Evolutionary conservation across 2,329 filamentous ascomycete genomes (phyloP).

Genomic region (Apiospora kogelbergensis): DNA sequence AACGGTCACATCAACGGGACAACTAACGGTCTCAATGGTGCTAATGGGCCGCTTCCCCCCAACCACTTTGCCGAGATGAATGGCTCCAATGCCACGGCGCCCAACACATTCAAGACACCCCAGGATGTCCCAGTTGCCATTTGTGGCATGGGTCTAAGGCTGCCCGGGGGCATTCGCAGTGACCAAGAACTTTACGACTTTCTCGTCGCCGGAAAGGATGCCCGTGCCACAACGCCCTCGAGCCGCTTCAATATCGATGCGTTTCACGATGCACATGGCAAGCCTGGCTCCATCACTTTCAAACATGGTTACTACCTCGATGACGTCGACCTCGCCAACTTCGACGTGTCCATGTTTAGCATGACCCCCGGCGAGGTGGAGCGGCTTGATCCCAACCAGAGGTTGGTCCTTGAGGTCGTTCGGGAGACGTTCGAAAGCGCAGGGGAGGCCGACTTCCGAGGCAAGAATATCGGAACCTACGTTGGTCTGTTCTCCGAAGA

Average conservation of each 20-base stretch:
- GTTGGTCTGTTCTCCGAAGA: conserved; percentile 33
- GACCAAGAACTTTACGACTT: conserved; percentile 19
- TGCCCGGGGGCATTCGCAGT: conserved; percentile 15
- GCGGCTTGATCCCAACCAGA: conserved; percentile 30
- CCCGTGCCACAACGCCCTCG: conserved; percentile 15
- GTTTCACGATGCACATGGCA: conserved; percentile 13
- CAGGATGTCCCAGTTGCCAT: conserved; percentile 14
- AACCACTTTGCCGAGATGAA: no score
- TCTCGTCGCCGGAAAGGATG: conserved; percentile 18
- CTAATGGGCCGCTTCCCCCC: no score
- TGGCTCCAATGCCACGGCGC: no score
- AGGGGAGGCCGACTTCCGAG: conserved; percentile 28
- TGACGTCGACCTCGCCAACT: conserved; percentile 17
- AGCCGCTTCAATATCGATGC: conserved; percentile 17
- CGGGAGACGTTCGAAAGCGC: conserved; percentile 31
- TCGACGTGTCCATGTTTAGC: conserved; percentile 24
- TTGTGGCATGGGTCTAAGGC: conserved; percentile 18
- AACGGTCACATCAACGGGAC: no score
- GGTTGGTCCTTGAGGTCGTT: conserved; percentile 26
- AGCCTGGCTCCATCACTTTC: conserved; percentile 19
- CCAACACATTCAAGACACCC: no score
- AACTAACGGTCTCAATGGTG: no score
- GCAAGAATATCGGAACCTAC: conserved; percentile 31
- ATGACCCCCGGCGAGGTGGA: conserved; percentile 24
- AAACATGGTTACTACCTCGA: conserved; percentile 13